phyloP scores from a whole-genome alignment of 106 monocot species.

The Dendrobium chrysotoxum region DNA sequence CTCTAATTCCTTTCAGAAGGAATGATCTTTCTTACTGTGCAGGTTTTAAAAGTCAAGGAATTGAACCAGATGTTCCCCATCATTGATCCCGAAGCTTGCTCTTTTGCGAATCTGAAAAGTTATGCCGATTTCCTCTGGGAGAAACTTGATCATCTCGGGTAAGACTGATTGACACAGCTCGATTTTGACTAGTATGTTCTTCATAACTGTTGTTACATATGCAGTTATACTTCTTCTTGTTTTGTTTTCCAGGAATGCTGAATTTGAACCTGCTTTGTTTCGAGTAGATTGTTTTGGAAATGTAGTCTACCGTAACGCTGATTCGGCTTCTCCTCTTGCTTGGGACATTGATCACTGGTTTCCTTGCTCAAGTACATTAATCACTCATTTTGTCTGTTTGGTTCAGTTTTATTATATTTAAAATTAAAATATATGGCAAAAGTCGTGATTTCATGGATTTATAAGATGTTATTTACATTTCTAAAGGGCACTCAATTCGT shows the following conservation, averaged over 20 bases:
- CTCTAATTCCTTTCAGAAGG: background rate
- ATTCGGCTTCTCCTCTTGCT: conserved; percentile 70
- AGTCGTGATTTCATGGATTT: background rate
- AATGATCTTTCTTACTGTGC: background rate
- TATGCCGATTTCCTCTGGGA: conserved; percentile 77
- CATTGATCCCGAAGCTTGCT: conserved; percentile 38
- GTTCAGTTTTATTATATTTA: too few relatives aligned
- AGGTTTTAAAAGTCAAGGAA: conserved; percentile 61
- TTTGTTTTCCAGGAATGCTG: conserved; percentile 63
- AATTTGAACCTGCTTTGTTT: conserved; percentile 86
- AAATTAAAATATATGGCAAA: background rate
- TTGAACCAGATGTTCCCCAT: conserved; percentile 73
- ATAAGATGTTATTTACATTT: too few relatives aligned
- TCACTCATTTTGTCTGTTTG: background rate
- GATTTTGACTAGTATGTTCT: background rate
- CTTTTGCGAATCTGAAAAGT: conserved; percentile 46
- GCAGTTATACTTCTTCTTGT: background rate
- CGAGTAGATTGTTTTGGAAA: conserved; percentile 83
- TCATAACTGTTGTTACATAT: background rate
- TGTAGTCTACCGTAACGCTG: conserved; percentile 77
- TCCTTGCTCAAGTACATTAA: conserved; percentile 57
- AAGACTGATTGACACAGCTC: background rate
- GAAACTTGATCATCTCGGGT: conserved; percentile 91
- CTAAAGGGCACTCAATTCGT: too few relatives aligned
- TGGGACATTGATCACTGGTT: conserved; percentile 99